phyloP scores from a whole-genome alignment of 2,329 filamentous ascomycete species.

The Hypoxylon sp. region DNA sequence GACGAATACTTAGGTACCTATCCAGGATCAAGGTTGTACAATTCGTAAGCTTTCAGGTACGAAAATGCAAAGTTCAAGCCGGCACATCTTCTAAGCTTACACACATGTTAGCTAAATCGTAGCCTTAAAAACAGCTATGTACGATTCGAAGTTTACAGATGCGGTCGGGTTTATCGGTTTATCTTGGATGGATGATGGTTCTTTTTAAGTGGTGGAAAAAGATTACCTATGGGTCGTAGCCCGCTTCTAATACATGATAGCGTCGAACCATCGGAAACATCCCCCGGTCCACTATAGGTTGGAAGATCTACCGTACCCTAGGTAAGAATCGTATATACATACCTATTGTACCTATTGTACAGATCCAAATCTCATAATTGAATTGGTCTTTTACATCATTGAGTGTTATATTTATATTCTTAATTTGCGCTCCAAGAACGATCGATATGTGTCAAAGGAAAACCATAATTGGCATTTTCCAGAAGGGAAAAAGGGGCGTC shows the following conservation, averaged over 20 bases:
- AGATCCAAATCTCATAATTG: slow-evolving; percentile 3
- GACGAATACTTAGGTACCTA: slow-evolving; percentile 21
- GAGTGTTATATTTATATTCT: not conserved
- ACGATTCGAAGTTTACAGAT: slow-evolving; percentile 3
- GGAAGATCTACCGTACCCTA: slow-evolving; percentile 10
- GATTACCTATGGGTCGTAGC: slow-evolving; percentile 9
- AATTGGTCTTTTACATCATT: not conserved
- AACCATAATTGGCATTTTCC: not conserved
- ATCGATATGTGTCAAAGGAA: not conserved
- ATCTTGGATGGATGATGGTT: slow-evolving; percentile 14
- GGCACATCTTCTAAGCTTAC: slow-evolving; percentile 16
- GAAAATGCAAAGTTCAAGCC: slow-evolving; percentile 31
- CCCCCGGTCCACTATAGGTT: slow-evolving; percentile 28
- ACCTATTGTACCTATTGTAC: slow-evolving; percentile 2
- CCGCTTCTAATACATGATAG: slow-evolving; percentile 29
- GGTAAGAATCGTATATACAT: not conserved
- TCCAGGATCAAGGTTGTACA: slow-evolving; percentile 33
- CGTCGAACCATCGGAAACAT: slow-evolving; percentile 40
- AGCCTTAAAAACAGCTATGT: slow-evolving; percentile 14
- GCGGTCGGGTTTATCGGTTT: too few relatives aligned
- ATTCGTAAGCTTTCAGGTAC: slow-evolving; percentile 20
- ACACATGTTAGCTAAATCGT: slow-evolving; percentile 13
- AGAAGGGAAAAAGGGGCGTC: not conserved
- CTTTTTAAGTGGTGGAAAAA: slow-evolving; percentile 40
- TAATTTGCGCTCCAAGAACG: not conserved